Conservation (phyloP, 2,329 filamentous ascomycete genomes). For the Hypoxylon sp. region DNA sequence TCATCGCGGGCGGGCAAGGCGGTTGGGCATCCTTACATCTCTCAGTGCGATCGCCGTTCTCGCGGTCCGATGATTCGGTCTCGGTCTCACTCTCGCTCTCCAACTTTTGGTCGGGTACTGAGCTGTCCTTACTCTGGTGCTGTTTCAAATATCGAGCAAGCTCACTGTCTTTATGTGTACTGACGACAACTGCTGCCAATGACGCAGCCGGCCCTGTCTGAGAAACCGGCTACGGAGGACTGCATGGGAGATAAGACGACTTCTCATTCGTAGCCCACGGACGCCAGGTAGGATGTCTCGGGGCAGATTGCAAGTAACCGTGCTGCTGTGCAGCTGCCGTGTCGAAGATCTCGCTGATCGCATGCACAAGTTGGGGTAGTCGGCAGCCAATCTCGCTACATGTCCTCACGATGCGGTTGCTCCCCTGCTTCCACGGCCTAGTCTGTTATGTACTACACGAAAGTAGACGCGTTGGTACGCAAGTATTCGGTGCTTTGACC, state of each 20-base stretch:
- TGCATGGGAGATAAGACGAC: background rate
- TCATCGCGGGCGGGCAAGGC: background rate
- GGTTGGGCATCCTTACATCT: background rate
- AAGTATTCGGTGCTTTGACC: too few species aligned
- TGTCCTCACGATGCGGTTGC: too few species aligned
- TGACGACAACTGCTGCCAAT: background rate
- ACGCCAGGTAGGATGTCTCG: background rate
- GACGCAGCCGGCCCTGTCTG: background rate
- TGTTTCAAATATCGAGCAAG: background rate
- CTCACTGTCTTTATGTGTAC: background rate
- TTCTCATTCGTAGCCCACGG: background rate
- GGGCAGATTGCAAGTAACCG: background rate
- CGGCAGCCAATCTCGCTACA: background rate
- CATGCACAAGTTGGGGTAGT: background rate
- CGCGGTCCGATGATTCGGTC: background rate
- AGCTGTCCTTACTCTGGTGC: too few species aligned
- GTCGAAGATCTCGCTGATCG: background rate
- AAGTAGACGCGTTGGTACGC: too few species aligned
- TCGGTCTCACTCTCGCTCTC: too few species aligned
- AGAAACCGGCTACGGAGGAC: background rate
- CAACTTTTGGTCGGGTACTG: too few species aligned
- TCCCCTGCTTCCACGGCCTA: too few species aligned
- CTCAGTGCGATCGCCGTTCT: background rate
- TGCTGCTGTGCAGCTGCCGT: too few species aligned
- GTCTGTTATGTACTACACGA: too few species aligned